phyloP scores from a whole-genome alignment of 306 rosid species.

The Gynostemma pentaphyllum region DNA sequence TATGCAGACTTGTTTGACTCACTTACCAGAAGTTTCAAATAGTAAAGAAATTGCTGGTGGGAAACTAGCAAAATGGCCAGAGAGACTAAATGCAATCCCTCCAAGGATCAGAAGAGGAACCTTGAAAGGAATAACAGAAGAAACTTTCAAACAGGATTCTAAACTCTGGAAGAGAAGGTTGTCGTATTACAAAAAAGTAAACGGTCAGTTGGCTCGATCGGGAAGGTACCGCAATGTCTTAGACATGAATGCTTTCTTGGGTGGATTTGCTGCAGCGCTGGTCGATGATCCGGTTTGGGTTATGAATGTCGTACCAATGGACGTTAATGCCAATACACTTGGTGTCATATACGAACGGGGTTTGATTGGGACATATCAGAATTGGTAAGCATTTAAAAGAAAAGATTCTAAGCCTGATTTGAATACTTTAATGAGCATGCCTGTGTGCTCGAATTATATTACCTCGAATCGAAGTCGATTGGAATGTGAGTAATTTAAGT shows the following conservation, averaged over 20 bases:
- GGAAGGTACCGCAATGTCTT: conserved; percentile 67
- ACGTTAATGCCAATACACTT: conserved; percentile 42
- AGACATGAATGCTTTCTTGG: conserved; percentile 77
- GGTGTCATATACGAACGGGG: conserved; percentile 72
- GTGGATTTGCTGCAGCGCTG: conserved; percentile 73
- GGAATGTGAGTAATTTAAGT: not conserved
- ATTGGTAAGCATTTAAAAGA: conserved; percentile 32
- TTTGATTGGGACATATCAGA: conserved; percentile 67
- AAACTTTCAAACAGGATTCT: conserved; percentile 33
- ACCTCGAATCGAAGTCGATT: no score
- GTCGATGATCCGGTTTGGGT: conserved; percentile 67
- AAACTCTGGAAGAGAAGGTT: conserved; percentile 55
- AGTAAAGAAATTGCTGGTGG: conserved; percentile 57
- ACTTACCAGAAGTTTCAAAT: conserved; percentile 48
- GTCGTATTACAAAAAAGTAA: conserved; percentile 40
- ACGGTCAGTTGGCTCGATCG: conserved; percentile 35
- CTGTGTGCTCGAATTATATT: not conserved
- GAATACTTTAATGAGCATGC: not conserved
- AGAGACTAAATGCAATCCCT: conserved; percentile 43
- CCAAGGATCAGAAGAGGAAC: conserved; percentile 57
- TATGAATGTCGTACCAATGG: conserved; percentile 77
- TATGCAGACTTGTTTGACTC: conserved; percentile 61
- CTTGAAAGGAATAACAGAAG: conserved; percentile 33
- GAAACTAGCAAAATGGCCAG: conserved; percentile 51
- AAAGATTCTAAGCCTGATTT: no score